A percentile compares a stretch with the other conserved stretches of the same genome.
These are phyloP conservation scores for Penicillium sp. DNA, from an alignment of 2,329 filamentous ascomycete species.

Conservation along the genomic window DNA sequence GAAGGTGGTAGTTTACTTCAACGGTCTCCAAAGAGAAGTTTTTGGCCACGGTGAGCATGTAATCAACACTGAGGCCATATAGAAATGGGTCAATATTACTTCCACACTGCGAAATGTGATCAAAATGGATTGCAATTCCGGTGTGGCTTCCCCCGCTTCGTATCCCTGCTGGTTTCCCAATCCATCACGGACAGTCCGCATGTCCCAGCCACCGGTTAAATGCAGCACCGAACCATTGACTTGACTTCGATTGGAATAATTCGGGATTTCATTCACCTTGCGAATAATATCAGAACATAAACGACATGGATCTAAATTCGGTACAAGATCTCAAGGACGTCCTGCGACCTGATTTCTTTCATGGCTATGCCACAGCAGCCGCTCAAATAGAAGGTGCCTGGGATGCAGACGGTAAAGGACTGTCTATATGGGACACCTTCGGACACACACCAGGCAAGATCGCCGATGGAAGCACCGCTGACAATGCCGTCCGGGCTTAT, in stretches of 20 bases:
- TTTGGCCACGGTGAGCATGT: slow-evolving; percentile 11
- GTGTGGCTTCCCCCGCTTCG: neutral
- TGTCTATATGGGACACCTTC: slow-evolving; percentile 82
- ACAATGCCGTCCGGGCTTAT: slow-evolving; percentile 78
- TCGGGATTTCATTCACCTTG: neutral
- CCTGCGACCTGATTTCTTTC: slow-evolving; percentile 30
- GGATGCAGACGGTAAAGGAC: slow-evolving; percentile 70
- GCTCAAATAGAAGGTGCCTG: slow-evolving; percentile 73
- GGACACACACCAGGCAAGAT: slow-evolving; percentile 74
- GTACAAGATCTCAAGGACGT: slow-evolving; percentile 29
- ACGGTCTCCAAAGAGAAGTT: slow-evolving; percentile 15
- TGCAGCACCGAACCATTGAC: neutral
- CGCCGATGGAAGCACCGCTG: slow-evolving; percentile 70
- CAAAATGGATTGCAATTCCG: neutral
- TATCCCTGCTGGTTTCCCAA: slow-evolving; percentile 11
- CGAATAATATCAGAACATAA: neutral
- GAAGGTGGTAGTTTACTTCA: slow-evolving; percentile 19
- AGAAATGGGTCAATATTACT: neutral
- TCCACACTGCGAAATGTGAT: neutral
- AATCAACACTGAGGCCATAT: neutral
- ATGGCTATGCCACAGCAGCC: slow-evolving; percentile 33
- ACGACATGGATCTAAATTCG: slow-evolving; percentile 25
- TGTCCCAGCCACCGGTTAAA: slow-evolving; percentile 9
- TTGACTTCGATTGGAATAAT: neutral
- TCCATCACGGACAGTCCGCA: slow-evolving; percentile 13